Base-by-base conservation (phyloP, 2,329 filamentous ascomycete species). In the Myriosclerotinia curreyana region DNA sequence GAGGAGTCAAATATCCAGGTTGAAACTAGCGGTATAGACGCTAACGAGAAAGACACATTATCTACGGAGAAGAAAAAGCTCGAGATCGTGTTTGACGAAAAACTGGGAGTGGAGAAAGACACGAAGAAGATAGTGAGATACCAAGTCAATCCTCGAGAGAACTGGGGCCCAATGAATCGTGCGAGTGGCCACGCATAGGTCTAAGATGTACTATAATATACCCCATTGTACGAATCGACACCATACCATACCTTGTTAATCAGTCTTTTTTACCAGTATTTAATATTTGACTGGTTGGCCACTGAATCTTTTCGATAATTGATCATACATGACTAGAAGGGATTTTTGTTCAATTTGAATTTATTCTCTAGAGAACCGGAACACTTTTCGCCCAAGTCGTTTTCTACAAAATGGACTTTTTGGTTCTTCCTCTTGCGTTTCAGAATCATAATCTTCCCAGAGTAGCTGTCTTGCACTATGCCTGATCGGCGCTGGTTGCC, bases 121-220 rank as follows among this genome's bases (percentile, higher is more conserved):
- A 82, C 79, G 56, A 88, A 85, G 74, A 89, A 87, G 68, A 81
- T 96, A 53, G 86, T 96, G 62, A 82, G 94, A 67, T 99, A 97
- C 76, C 95, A 96, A 79, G 79, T 88, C 66, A 98, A 98, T 74
- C 95, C 95, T 53, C 82, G 89, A 66, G 88, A 92, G 73, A 95
- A 98, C 75, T 99, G 95, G 95, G 95, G 95, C 0, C 95, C 95
- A 11, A 75, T 75, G 74, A 73, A 71, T 62, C 66, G 72, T 8
- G 74, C 74, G 5, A 74, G 69, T 54, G 73, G 70, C 31, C 48
- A 59, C 34, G 61, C 34, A 48, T 64, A 59, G n/a, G 31, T 50
- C 34, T 38, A 48, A 15, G 9, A 7, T 52, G 51, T 60, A 12
- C 46, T 17, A 11, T 17, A 48, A 36, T 56, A 49, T 49, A 56